Evolutionary conservation across 2,329 filamentous ascomycete species (phyloP), one percentile per base, ranked within the genome.

Genomic region (Colletotrichum sp.): DNA sequence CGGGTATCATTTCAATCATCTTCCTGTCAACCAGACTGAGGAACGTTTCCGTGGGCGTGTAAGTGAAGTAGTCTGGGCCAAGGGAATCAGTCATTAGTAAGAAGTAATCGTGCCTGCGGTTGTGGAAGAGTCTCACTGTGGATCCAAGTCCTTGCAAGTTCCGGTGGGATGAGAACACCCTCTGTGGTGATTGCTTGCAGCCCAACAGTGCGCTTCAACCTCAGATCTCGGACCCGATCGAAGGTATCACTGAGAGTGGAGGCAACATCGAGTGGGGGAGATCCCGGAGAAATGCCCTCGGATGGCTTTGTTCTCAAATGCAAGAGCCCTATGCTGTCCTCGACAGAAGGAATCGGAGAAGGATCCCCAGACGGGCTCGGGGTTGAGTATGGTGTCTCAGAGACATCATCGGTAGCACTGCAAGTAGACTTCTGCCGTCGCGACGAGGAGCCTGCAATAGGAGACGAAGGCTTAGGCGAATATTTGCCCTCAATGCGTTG

Each of bases 1-100:
- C 82, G 0, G 82, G 82, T 9, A 84, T 79, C 62, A 83, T 68
- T 24, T 84, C 79, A 12, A 84, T 79, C 12, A 81, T 73, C 24
- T 79, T 78, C 10, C 74, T 79, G 69, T 83, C 79, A 6, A 83
- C 74, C 2, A 84, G 78, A 15, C 78, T 79, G 2, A 80, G 74
- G 21, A 84, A 83, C 63, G 81, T 79, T 18, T 82, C 82, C 4
- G 76, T 75, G 16, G 80, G 80, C 74, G 79, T 82, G n/a, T 82
- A 77, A 4, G 78, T 68, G 68, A 84, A 83, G 52, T 81, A 83
- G 44, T 82, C 82, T 80, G 44, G 72, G 7, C 15, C 16, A 24
- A 7, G 7, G 7, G 6, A 8, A 49, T 69, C 10, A 69, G 49
- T 26, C 8, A 49, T 39, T 5, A 66, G 6, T 21, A 8, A 52